Conservation (phyloP, 2,329 filamentous ascomycete species). For the Geosmithia putterillii region DNA sequence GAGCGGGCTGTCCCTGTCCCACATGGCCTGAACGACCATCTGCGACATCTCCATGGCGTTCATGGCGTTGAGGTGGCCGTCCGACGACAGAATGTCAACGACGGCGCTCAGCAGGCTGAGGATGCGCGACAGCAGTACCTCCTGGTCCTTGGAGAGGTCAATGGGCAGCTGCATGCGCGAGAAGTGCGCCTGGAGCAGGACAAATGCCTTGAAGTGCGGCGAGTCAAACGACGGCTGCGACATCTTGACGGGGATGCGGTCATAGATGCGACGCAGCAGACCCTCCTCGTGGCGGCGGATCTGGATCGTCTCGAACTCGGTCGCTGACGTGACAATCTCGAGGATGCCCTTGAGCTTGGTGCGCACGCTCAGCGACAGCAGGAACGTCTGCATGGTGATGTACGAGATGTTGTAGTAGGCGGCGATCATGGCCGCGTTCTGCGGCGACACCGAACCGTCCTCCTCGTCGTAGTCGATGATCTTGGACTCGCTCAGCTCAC, state of each 20-base stretch:
- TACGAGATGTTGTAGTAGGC: conserved; percentile 99
- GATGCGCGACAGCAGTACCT: conserved; percentile 72
- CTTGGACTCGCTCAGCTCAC: conserved; percentile 82
- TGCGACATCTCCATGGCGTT: conserved; percentile 98
- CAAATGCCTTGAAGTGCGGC: conserved; percentile 97
- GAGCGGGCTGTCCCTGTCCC: conserved; percentile 91
- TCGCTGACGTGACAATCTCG: conserved; percentile 93
- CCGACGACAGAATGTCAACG: conserved; percentile 89
- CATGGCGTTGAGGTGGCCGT: conserved; percentile 94
- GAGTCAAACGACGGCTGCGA: conserved; percentile 74
- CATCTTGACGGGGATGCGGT: conserved; percentile 92
- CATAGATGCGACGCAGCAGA: conserved; percentile 83
- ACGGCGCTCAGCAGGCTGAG: conserved; percentile 81
- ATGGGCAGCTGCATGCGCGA: conserved; percentile 93
- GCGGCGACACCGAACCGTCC: conserved; percentile 75
- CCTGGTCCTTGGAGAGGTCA: conserved; percentile 92
- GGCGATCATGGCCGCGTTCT: conserved; percentile 95
- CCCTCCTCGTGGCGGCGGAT: conserved; percentile 86
- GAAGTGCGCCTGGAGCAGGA: conserved; percentile 95
- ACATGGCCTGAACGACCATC: conserved; percentile 98
- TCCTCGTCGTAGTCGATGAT: conserved; percentile 94
- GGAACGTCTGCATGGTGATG: conserved; percentile 97
- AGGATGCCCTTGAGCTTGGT: conserved; percentile 96
- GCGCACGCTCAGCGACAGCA: conserved; percentile 74
- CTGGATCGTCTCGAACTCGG: conserved; percentile 91